Percentiles rank a stretch among this genome's conserved stretches.
These are phyloP conservation scores for Colletotrichum aenigma DNA, from an alignment of 2,329 filamentous ascomycete species.

Conservation along the genomic window DNA sequence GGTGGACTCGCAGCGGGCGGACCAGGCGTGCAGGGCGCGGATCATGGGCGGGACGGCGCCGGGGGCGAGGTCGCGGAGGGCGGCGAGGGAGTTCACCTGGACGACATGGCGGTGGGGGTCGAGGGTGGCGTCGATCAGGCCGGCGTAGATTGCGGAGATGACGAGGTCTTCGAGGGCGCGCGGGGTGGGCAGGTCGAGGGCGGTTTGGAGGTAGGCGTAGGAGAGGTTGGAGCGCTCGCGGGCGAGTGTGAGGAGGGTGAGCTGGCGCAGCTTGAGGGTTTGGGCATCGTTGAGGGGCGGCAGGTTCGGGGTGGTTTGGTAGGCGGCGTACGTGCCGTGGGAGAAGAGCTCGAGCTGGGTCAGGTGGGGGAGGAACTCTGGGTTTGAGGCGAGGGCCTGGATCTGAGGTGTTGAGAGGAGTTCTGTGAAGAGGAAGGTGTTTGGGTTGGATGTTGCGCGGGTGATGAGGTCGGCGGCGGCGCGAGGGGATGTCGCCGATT, in stretches of 20 bases:
- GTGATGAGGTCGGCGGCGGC: constrained; percentile 85
- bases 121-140: constrained; percentile 80
- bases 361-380: constrained; percentile 68
- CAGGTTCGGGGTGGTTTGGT: constrained; percentile 58
- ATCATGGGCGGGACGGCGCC: constrained; percentile 74
- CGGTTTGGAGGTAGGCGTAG: constrained; percentile 71
- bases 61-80: constrained; percentile 84
- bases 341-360: constrained; percentile 86
- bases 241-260: constrained; percentile 84
- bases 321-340: constrained; percentile 86
- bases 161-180: constrained; percentile 85
- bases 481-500: constrained; percentile 81
- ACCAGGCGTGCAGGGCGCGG: constrained; percentile 74
- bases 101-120: constrained; percentile 79
- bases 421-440: constrained; percentile 93
- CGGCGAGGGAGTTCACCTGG: constrained; percentile 78
- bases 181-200: constrained; percentile 69
- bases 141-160: constrained; percentile 85
- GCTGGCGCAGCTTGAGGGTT: constrained; percentile 83
- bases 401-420: constrained; percentile 84
- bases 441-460: constrained; percentile 86
- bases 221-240: constrained; percentile 70
- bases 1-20: constrained; percentile 75
- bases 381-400: constrained; percentile 67
- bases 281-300: constrained; percentile 77